These are phyloP conservation scores for Sergeia podlipaevii DNA, from an alignment of 208 protist species.

Conservation along the genomic window DNA sequence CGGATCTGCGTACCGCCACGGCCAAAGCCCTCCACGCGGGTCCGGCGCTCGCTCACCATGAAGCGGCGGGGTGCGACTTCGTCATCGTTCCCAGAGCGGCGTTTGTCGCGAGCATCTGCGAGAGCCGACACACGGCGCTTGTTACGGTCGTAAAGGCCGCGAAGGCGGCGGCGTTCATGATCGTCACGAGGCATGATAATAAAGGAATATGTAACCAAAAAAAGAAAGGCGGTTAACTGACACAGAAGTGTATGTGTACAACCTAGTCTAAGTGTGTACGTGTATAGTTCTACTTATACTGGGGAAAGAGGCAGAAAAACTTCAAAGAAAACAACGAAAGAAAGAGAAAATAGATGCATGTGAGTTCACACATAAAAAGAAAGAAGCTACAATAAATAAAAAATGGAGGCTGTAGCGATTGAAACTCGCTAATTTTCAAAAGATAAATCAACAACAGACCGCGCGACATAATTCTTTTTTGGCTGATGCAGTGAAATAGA, in stretches of 20 bases:
- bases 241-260: not conserved
- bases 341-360: constrained; percentile 5
- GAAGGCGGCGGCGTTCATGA: constrained; percentile 71
- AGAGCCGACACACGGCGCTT: constrained; percentile 60
- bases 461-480: no score
- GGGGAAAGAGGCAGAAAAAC: no score
- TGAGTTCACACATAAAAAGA: not conserved
- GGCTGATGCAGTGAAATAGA: no score
- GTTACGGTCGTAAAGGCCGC: constrained; percentile 80
- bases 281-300: no score
- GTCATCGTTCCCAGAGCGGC: constrained; percentile 41
- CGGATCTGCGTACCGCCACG: constrained; percentile 64
- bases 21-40: constrained; percentile 79
- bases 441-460: no score
- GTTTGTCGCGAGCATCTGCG: constrained; percentile 68
- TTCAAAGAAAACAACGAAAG: not conserved
- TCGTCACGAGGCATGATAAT: constrained; percentile 63
- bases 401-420: not conserved
- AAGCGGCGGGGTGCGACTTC: constrained; percentile 63
- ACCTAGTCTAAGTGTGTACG: no score
- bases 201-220: not conserved
- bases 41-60: constrained; percentile 69
- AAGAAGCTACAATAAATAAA: constrained; percentile 4
- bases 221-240: not conserved
- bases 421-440: no score